A percentile compares a stretch with the other conserved stretches of the same genome.
Evolutionary conservation across 2,329 filamentous ascomycete genomes (phyloP).

Genomic region (Penicillium sp.): DNA sequence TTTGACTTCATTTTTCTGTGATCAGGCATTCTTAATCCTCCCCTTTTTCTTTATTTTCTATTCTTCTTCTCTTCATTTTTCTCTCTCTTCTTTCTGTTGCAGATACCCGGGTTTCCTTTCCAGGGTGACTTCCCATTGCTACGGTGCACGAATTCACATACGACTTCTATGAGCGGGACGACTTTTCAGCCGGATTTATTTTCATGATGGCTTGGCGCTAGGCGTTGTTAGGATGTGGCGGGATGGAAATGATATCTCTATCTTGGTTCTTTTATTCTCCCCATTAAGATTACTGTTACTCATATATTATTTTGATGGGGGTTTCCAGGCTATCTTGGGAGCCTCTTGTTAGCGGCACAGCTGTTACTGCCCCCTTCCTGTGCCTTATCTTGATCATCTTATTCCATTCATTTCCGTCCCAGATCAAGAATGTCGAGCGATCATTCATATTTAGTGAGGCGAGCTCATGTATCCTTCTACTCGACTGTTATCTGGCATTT

Average conservation of each 20-base stretch:
- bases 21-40: background rate
- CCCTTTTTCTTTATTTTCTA: background rate
- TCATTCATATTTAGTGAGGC: background rate
- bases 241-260: constrained; percentile 11
- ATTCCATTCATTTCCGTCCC: background rate
- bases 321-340: background rate
- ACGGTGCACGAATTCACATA: constrained; percentile 22
- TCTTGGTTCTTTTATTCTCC: background rate
- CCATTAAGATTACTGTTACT: background rate
- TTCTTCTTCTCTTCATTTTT: background rate
- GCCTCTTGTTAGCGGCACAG: background rate
- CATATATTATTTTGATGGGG: background rate
- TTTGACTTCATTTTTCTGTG: constrained; percentile 3
- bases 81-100: background rate
- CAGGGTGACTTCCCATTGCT: constrained; percentile 3
- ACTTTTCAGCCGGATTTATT: constrained; percentile 14
- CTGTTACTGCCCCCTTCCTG: no score
- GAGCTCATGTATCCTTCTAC: background rate
- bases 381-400: background rate
- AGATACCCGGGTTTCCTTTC: background rate
- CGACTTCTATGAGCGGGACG: constrained; percentile 19
- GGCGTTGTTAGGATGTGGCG: constrained; percentile 14
- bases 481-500: background rate
- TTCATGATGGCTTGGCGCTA: constrained; percentile 16
- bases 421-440: background rate